These are phyloP conservation scores for Dothidotthia symphoricarpi DNA, from an alignment of 2,329 filamentous ascomycete genomes.

Conservation along the genomic window DNA sequence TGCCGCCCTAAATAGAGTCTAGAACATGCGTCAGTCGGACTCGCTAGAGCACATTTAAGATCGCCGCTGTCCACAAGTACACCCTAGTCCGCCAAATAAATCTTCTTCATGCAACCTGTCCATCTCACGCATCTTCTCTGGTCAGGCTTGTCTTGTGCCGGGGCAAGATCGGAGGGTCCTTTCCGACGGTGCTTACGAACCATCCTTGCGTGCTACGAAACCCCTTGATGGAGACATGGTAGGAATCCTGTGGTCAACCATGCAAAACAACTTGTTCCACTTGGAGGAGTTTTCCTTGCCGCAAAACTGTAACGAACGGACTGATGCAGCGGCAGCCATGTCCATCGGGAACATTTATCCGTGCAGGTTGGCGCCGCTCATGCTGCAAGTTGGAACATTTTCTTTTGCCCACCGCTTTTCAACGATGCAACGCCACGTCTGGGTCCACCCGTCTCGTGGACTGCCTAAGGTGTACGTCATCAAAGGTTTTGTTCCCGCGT, in stretches of 20 bases:
- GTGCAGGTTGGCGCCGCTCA: conserved; percentile 14
- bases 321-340: background rate
- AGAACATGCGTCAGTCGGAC: conserved; percentile 27
- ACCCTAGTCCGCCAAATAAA: conserved; percentile 10
- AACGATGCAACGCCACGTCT: conserved; percentile 37
- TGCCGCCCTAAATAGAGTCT: conserved; percentile 29
- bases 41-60: conserved; percentile 11
- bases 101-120: conserved; percentile 17
- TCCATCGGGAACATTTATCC: background rate
- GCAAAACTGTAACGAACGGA: too few relatives aligned
- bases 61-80: conserved; percentile 23
- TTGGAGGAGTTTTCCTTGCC: too few relatives aligned
- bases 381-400: conserved; percentile 19
- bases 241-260: background rate
- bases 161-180: conserved; percentile 11
- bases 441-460: conserved; percentile 41
- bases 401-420: conserved; percentile 20
- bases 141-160: conserved; percentile 11
- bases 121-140: conserved; percentile 12
- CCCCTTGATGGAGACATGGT: background rate
- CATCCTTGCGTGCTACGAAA: background rate
- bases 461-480: conserved; percentile 36
- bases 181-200: background rate
- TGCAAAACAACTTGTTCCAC: background rate
- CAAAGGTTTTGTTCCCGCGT: conserved; percentile 31